Evolutionary conservation across 1,284 basidiomycete species (phyloP).

Genomic region (Singerocomus inundabilis): DNA sequence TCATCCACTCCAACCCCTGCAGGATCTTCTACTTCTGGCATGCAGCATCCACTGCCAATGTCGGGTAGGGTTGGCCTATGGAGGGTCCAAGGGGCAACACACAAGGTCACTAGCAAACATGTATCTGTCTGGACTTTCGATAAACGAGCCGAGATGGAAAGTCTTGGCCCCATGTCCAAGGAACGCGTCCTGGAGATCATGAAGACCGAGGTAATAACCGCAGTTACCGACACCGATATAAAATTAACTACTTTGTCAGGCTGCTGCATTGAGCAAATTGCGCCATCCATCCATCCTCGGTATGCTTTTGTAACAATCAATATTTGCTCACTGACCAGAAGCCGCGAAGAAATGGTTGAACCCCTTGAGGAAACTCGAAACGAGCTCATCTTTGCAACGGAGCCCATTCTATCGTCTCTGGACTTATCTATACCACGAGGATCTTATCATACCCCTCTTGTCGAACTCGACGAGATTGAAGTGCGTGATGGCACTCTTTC

Average conservation of each 20-base stretch:
- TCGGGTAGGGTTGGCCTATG: slow-evolving; percentile 80
- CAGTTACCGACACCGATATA: not conserved
- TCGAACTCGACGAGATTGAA: slow-evolving; percentile 90
- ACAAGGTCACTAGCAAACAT: slow-evolving; percentile 85
- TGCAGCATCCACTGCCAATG: slow-evolving; percentile 35
- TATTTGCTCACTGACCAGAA: slow-evolving; percentile 11
- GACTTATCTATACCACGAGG: slow-evolving; percentile 70
- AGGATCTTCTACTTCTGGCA: slow-evolving; percentile 44
- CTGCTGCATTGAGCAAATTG: slow-evolving; percentile 79
- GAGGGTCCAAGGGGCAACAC: slow-evolving; percentile 80
- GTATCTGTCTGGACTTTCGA: slow-evolving; percentile 91
- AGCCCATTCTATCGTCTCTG: slow-evolving; percentile 79
- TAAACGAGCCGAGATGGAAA: slow-evolving; percentile 77
- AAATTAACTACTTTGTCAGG: slow-evolving; percentile 46
- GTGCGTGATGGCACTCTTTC: slow-evolving; percentile 40
- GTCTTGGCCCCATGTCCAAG: slow-evolving; percentile 56
- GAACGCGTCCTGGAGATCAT: slow-evolving; percentile 80
- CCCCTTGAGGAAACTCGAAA: slow-evolving; percentile 93
- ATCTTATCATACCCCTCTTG: slow-evolving; percentile 50
- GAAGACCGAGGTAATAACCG: slow-evolving; percentile 76
- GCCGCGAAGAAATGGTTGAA: slow-evolving; percentile 86
- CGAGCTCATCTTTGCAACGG: slow-evolving; percentile 92
- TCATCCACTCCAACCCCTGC: slow-evolving; percentile 62
- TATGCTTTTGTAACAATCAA: slow-evolving; percentile 32
- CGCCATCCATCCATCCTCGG: slow-evolving; percentile 93